A percentile compares a stretch with the other conserved stretches of the same genome.
Conservation (phyloP, 2,329 filamentous ascomycete species). For the Nemania abortiva region DNA sequence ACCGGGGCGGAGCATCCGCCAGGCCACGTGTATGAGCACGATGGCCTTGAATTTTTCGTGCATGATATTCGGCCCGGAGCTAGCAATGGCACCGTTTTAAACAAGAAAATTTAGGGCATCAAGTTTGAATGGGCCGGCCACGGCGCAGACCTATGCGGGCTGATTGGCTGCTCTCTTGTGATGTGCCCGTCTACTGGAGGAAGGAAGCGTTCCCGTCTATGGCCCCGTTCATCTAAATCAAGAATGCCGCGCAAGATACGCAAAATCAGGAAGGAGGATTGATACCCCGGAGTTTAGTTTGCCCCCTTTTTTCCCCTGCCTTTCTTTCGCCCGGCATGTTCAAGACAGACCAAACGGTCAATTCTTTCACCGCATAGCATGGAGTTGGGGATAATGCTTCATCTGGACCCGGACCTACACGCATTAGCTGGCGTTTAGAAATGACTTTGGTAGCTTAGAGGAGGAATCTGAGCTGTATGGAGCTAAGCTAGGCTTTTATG, state of each 20-base stretch:
- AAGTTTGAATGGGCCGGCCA: constrained; percentile 44
- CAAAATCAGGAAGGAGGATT: constrained; percentile 10
- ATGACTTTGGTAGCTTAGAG: constrained; percentile 4
- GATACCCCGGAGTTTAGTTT: constrained; percentile 27
- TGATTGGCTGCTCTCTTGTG: constrained; percentile 30
- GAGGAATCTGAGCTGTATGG: background rate
- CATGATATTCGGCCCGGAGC: constrained; percentile 63
- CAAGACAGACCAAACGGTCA: constrained; percentile 7
- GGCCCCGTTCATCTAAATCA: constrained; percentile 21
- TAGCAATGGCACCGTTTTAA: constrained; percentile 41
- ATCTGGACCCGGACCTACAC: constrained; percentile 19
- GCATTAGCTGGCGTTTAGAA: constrained; percentile 34
- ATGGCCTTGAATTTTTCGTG: constrained; percentile 71
- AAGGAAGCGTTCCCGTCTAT: constrained; percentile 9
- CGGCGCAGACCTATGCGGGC: constrained; percentile 33
- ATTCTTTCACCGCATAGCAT: constrained; percentile 31
- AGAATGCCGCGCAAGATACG: constrained; percentile 15
- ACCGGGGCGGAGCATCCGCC: constrained; percentile 75
- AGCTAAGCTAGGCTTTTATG: background rate
- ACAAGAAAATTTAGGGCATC: constrained; percentile 49
- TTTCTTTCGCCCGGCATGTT: background rate
- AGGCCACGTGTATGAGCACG: constrained; percentile 77
- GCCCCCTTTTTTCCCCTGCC: background rate
- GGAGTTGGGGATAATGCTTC: constrained; percentile 26
- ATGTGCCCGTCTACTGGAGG: constrained; percentile 17